phyloP scores from a whole-genome alignment of 2,329 filamentous ascomycete genomes.

The Chalaropsis thielavioides region DNA sequence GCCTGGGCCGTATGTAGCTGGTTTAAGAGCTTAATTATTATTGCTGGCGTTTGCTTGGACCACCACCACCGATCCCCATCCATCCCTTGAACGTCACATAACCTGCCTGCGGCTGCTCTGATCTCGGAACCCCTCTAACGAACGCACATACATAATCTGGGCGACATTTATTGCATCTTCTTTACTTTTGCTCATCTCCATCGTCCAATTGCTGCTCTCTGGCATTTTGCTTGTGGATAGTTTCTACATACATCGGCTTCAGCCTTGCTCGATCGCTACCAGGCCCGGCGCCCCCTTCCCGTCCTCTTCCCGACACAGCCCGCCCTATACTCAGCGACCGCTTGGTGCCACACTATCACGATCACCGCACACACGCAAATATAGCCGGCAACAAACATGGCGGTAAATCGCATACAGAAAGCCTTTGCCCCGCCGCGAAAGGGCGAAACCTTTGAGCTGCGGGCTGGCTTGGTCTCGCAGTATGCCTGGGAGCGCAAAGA shows the following conservation, averaged over 20 bases:
- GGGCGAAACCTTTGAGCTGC: slow-evolving; percentile 94
- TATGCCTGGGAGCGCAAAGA: slow-evolving; percentile 99
- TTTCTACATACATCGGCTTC: background rate
- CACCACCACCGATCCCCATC: background rate
- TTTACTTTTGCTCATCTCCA: background rate
- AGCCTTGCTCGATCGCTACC: background rate
- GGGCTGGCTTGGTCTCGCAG: slow-evolving; percentile 89
- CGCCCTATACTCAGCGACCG: background rate
- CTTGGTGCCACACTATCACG: background rate
- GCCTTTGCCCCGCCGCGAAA: slow-evolving; percentile 88
- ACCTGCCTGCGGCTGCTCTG: background rate
- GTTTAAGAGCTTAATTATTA: background rate
- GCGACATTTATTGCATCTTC: background rate
- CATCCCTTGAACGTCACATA: slow-evolving; percentile 10
- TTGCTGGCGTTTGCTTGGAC: background rate
- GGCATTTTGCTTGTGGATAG: background rate
- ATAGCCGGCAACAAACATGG: slow-evolving; percentile 40
- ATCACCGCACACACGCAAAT: background rate
- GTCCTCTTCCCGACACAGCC: background rate
- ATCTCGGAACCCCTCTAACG: background rate
- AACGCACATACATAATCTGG: background rate
- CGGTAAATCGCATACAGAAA: slow-evolving; percentile 88
- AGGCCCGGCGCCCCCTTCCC: background rate
- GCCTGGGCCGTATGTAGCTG: background rate
- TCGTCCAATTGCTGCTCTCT: background rate